Evolutionary conservation across 345 rosid genomes (phyloP).

Genomic region (Eucalyptus cloeziana): DNA sequence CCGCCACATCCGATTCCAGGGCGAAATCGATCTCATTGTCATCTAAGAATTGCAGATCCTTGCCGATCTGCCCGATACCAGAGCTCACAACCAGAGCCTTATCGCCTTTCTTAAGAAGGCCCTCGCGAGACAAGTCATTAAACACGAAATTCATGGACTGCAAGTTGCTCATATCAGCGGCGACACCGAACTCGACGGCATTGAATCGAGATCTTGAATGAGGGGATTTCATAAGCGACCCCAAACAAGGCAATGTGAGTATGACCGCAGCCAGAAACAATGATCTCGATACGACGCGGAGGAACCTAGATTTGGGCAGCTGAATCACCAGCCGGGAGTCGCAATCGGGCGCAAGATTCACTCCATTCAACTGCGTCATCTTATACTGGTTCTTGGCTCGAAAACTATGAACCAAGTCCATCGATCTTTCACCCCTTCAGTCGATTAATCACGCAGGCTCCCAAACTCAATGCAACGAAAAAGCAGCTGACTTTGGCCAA

Average conservation of each 20-base stretch:
- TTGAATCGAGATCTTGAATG: background rate
- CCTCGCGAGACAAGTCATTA: slow-evolving; percentile 28
- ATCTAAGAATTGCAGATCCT: slow-evolving; percentile 4
- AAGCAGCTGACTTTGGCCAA: background rate
- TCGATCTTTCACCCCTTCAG: background rate
- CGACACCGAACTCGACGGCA: background rate
- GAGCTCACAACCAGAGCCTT: slow-evolving; percentile 26
- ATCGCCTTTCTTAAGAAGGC: slow-evolving; percentile 31
- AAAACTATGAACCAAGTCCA: slow-evolving; percentile 8
- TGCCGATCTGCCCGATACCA: slow-evolving; percentile 1
- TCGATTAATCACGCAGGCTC: background rate
- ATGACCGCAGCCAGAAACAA: slow-evolving; percentile 25
- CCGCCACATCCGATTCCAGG: slow-evolving; percentile 7
- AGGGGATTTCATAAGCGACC: slow-evolving; percentile 7
- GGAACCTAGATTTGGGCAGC: slow-evolving; percentile 23
- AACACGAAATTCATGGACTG: slow-evolving; percentile 20
- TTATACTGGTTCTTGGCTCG: background rate
- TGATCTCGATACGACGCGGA: slow-evolving; percentile 27
- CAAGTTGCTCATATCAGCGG: background rate
- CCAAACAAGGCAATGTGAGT: slow-evolving; percentile 16
- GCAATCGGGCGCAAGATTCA: background rate
- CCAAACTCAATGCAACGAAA: background rate
- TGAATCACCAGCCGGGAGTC: slow-evolving; percentile 15
- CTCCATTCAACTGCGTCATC: slow-evolving; percentile 3
- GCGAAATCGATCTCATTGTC: slow-evolving; percentile 16